Evolutionary conservation across 768 basidiomycete genomes (phyloP).

Genomic region (Auriculariales sp.): DNA sequence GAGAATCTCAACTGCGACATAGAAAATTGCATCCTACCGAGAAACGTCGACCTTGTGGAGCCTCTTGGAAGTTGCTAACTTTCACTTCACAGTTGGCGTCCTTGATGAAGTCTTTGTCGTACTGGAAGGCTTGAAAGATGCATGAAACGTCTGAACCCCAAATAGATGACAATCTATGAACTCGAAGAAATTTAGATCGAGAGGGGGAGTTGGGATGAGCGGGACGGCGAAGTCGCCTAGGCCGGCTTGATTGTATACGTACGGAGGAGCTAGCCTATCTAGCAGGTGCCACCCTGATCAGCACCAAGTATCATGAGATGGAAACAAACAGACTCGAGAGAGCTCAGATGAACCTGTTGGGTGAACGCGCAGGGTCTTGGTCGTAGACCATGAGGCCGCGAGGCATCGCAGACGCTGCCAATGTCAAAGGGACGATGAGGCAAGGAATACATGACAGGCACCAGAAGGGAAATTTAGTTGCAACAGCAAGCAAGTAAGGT

Average conservation of each 20-base stretch:
- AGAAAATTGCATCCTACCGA: slow-evolving; percentile 64
- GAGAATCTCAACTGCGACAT: no score
- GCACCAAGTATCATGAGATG: not conserved
- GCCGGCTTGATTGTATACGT: no score
- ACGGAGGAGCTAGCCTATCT: not conserved
- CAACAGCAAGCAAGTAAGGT: not conserved
- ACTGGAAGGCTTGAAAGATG: slow-evolving; percentile 41
- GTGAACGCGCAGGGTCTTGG: slow-evolving; percentile 35
- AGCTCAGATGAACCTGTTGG: slow-evolving; percentile 22
- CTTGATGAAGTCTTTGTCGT: slow-evolving; percentile 41
- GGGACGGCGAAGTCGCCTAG: slow-evolving; percentile 37
- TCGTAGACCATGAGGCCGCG: no score
- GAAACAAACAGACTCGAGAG: not conserved
- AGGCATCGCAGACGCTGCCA: no score
- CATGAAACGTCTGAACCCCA: no score
- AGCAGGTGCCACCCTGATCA: not conserved
- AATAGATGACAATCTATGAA: no score
- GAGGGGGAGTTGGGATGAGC: slow-evolving; percentile 50
- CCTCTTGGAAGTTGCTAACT: slow-evolving; percentile 42
- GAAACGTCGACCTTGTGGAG: slow-evolving; percentile 40
- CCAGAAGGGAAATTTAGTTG: not conserved
- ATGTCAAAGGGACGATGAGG: slow-evolving; percentile 62
- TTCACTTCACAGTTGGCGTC: slow-evolving; percentile 37
- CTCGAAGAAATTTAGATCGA: no score
- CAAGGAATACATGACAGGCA: slow-evolving; percentile 1